Base-by-base conservation (phyloP, 192 early-diverging fungal species). In the Gamsiella multidivaricata region DNA sequence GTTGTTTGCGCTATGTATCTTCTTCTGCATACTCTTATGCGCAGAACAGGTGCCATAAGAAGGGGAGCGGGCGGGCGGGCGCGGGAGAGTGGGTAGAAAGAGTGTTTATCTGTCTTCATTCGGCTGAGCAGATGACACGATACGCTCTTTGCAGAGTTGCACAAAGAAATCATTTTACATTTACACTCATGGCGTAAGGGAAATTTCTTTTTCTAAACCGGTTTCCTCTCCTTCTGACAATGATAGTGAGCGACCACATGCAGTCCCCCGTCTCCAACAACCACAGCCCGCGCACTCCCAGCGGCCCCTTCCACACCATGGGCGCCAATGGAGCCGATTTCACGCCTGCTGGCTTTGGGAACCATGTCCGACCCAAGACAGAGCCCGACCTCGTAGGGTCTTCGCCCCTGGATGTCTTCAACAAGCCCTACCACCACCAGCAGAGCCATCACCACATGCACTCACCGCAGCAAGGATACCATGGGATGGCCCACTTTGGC, bases 231-330 rank as follows among this genome's bases (percentile, higher is more conserved):
- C 11, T 57, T 57, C 23, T 39, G 6, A 23, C 23, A 5, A 26
- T 18, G 12, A 31, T 67, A 78, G 74, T 68, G 32, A 61, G 60
- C 49, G 65, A 78, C 50, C 65, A 69, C 22, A 61, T 78, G 26
- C 74, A 78, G 39, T 78, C 74, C n/a, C 74, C 74, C 20, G 74
- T 61, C 26, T 78, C 74, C 5, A 78, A 56, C 62, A 73, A 69
- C 61, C 74, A 78, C 41, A 78, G 74, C 61, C 74, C 74, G 15
- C 74, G 74, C 28, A 78, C 74, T 1, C 74, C 74, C 23, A 78
- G 65, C 41, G 74, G 74, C n/a, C 45, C 74, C 20, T 78, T 78
- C 66, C 74, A 78, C 25, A 78, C 74, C 34, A 78, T 78, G 74
- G 66, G 66, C 22, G 65, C 74, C 60, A 78, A 78, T 26, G 74